Evolutionary conservation across 495 filamentous ascomycete genomes (phyloP).

Genomic region (Achaetomiella virescens): DNA sequence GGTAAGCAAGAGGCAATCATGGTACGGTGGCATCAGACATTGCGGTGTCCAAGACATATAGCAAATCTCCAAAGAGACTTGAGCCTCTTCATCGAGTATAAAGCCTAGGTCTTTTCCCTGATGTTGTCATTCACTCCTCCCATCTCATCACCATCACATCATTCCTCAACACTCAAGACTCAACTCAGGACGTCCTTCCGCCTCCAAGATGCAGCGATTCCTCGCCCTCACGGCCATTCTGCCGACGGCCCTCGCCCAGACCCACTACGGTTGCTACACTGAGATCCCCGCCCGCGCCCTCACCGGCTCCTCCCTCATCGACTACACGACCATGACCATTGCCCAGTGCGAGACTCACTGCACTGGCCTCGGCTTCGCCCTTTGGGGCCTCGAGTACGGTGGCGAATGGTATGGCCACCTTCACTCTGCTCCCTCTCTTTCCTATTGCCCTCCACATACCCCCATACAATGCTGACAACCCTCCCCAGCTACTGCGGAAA

Average conservation of each 20-base stretch:
- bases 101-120: neutral
- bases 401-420: slow-evolving; percentile 15
- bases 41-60: neutral
- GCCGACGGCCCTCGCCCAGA: slow-evolving; percentile 7
- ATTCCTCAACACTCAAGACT: neutral
- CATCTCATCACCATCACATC: slow-evolving; percentile 5
- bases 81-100: neutral
- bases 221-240: slow-evolving; percentile 7
- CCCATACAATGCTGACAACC: neutral
- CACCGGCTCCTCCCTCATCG: neutral
- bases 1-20: neutral
- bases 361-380: neutral
- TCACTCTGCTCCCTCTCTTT: too few relatives aligned
- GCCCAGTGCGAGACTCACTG: slow-evolving; percentile 23
- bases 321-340: slow-evolving; percentile 17
- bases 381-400: slow-evolving; percentile 46
- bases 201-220: slow-evolving; percentile 11
- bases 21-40: neutral
- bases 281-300: slow-evolving; percentile 14
- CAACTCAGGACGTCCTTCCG: neutral
- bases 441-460: too few relatives aligned
- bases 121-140: slow-evolving; percentile 9
- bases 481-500: slow-evolving; percentile 14
- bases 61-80: neutral
- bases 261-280: slow-evolving; percentile 24